Percentiles rank a stretch among this genome's conserved stretches.
Conservation (phyloP, 345 rosid genomes). For the Gossypium mustelinum region DNA sequence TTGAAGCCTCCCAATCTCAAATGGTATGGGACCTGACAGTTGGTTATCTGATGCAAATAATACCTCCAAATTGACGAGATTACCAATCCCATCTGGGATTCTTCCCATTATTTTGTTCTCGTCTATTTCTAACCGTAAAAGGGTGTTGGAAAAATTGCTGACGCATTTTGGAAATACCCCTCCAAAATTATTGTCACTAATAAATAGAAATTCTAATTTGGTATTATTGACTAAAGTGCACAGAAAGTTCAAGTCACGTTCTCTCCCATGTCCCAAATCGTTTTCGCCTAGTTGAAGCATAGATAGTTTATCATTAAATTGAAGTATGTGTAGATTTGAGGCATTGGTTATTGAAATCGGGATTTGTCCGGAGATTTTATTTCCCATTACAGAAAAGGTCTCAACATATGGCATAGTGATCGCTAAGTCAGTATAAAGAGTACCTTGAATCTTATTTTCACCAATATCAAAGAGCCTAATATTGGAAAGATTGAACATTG, state of each 20-base stretch:
- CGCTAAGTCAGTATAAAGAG: slow-evolving; percentile 13
- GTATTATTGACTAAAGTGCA: slow-evolving; percentile 18
- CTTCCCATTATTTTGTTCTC: slow-evolving; percentile 11
- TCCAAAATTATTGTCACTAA: slow-evolving; percentile 1
- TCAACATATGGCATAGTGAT: slow-evolving; percentile 15
- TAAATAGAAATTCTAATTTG: background rate
- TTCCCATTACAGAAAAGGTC: fast-evolving
- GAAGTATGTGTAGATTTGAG: background rate
- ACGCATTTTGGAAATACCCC: slow-evolving; percentile 13
- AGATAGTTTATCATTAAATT: background rate
- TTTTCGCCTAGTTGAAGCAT: fast-evolving
- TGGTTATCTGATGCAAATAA: background rate
- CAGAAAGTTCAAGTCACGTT: slow-evolving; percentile 16
- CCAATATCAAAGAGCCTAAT: background rate
- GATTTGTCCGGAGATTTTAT: background rate
- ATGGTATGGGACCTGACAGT: background rate
- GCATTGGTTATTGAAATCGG: slow-evolving; percentile 11
- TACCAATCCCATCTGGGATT: slow-evolving; percentile 1
- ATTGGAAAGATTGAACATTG: slow-evolving; percentile 23
- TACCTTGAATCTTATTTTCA: slow-evolving; percentile 11
- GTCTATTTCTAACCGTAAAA: background rate
- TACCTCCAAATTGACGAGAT: background rate
- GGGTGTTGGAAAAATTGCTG: slow-evolving; percentile 16
- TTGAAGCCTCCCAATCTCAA: background rate
- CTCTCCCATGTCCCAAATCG: slow-evolving; percentile 2